Evolutionary conservation across 495 filamentous ascomycete genomes (phyloP), one percentile per base, ranked within the genome.

Genomic region (Penicillium fimorum): DNA sequence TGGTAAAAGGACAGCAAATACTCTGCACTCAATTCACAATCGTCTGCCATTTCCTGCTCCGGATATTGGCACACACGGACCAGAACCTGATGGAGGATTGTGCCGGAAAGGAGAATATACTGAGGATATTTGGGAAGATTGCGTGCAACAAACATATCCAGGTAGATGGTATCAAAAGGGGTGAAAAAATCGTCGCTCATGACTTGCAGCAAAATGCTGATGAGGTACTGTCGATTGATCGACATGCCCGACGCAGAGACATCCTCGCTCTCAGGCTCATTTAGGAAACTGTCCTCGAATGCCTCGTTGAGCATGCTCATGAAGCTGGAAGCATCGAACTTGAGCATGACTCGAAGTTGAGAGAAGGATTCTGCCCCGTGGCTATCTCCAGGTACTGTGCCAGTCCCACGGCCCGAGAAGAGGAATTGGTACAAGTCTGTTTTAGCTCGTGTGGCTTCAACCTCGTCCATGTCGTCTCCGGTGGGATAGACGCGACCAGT

Each of bases 141-240:
- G 54, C 94, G 87, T 43, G 94, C 93, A 68, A 97, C 85, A 66
- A 98, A 97, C 90, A 98, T 98, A 68, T 98, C 88, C 33, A 98
- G 80, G 70, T 95, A 97, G 54, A 98, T 90, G 25, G 87, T 91
- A 69, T 97, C 90, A 55, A 87, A 82, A n/a, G 83, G 63, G 4
- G 82, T 79, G 64, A 95, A 97, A 10, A 84, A 83, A 15, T 77
- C 65, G 10, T 83, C 70, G 49, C 83, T 85, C 90, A 97, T 94
- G 25, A 96, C 84, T 65, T 96, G 91, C 25, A 96, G 78, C 50
- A 98, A 70, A 40, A 96, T 94, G 47, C 86, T 93, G 56, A 96
- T 82, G 50, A 98, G 79, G 66, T 91, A 92, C 71, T 97, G 94
- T 27, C 94, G 83, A 60, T 95, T 92, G 51, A 97, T 84, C 8